phyloP scores from a whole-genome alignment of 1,139 yeast species.

The Pichia sp. region DNA sequence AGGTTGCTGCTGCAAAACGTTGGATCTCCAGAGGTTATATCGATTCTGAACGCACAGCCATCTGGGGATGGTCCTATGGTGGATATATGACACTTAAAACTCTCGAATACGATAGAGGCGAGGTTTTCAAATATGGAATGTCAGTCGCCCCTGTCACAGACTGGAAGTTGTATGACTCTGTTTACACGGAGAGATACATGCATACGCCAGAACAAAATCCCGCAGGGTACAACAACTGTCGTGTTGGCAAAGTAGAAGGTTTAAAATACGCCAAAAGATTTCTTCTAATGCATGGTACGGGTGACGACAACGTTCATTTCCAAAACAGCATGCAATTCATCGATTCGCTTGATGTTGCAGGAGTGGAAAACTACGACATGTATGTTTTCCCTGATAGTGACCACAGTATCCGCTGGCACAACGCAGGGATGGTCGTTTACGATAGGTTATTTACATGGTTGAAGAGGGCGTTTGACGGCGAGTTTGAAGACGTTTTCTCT shows the following conservation, averaged over 20 bases:
- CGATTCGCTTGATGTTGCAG: constrained; percentile 55
- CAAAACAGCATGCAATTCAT: constrained; percentile 65
- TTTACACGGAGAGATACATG: constrained; percentile 78
- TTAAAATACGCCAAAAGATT: constrained; percentile 54
- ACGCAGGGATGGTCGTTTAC: constrained; percentile 62
- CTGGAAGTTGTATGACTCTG: constrained; percentile 72
- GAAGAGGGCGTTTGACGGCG: constrained; percentile 49
- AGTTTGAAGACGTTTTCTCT: constrained; percentile 28
- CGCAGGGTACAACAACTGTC: constrained; percentile 50
- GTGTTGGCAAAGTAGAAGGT: constrained; percentile 48
- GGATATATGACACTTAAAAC: constrained; percentile 75
- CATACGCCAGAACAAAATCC: constrained; percentile 62
- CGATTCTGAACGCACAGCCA: constrained; percentile 55
- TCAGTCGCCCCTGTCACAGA: constrained; percentile 81
- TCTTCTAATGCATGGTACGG: constrained; percentile 73
- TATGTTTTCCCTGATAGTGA: constrained; percentile 79
- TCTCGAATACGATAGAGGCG: constrained; percentile 58
- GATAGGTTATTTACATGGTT: constrained; percentile 63
- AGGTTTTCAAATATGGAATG: constrained; percentile 63
- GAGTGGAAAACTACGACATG: constrained; percentile 66
- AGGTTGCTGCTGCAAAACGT: constrained; percentile 60
- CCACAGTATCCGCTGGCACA: constrained; percentile 66
- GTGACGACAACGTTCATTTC: constrained; percentile 79
- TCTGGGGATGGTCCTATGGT: constrained; percentile 87
- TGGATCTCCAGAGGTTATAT: constrained; percentile 57